These are phyloP conservation scores for Juglanconis juglandina DNA, from an alignment of 2,329 filamentous ascomycete species.

Conservation along the genomic window DNA sequence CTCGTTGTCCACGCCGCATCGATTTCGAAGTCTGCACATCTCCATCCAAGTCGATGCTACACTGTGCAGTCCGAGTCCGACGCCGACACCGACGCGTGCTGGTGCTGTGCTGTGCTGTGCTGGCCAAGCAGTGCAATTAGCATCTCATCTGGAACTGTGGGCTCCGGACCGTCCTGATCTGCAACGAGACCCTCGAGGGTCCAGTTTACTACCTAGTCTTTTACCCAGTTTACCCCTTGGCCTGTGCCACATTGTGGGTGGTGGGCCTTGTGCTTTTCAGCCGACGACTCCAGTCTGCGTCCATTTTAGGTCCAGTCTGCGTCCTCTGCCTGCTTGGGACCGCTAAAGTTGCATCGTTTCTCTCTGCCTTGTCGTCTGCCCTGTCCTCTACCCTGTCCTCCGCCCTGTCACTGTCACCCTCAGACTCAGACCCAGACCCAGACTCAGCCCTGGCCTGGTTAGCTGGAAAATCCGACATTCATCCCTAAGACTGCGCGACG, in stretches of 20 bases:
- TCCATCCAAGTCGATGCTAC: too few species aligned
- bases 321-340: background rate
- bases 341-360: background rate
- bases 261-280: background rate
- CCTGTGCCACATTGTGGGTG: slow-evolving; percentile 1
- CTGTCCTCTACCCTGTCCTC: slow-evolving; percentile 1
- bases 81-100: background rate
- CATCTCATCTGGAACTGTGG: background rate
- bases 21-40: too few species aligned
- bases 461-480: background rate
- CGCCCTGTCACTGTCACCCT: background rate
- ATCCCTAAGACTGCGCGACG: background rate
- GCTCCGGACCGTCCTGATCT: slow-evolving; percentile 1
- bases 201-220: background rate
- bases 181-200: background rate
- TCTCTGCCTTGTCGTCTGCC: background rate
- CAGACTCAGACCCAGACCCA: background rate
- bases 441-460: background rate
- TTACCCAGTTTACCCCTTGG: slow-evolving; percentile 8
- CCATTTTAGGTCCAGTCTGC: background rate
- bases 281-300: too few species aligned
- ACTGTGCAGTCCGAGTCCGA: too few species aligned
- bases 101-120: background rate
- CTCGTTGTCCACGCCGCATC: too few species aligned
- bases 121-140: background rate